phyloP scores from a whole-genome alignment of 345 rosid genomes.

The Linum trigynum region DNA sequence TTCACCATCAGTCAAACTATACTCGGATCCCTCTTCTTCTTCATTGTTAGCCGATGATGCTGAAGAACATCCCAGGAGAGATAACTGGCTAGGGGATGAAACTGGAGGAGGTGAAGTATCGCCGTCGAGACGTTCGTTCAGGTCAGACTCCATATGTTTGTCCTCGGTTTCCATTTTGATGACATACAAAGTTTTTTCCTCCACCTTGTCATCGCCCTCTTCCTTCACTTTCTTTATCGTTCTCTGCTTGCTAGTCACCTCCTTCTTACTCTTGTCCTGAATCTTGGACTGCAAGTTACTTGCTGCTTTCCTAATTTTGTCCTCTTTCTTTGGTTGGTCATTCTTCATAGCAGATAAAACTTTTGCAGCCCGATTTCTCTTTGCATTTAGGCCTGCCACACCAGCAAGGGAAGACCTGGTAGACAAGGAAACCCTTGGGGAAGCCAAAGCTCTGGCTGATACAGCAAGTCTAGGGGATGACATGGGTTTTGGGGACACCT shows the following conservation, averaged over 20 bases:
- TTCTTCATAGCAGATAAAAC: constrained; percentile 27
- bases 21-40: constrained; percentile 31
- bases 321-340: constrained; percentile 2
- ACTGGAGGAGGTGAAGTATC: constrained; percentile 24
- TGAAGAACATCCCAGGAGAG: constrained; percentile 19
- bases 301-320: constrained; percentile 5
- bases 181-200: constrained; percentile 64
- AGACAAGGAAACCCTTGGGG: constrained; percentile 25
- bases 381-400: constrained; percentile 28
- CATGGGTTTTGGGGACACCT: constrained; percentile 8
- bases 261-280: constrained; percentile 21
- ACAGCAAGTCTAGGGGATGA: constrained; percentile 13
- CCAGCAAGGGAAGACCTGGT: constrained; percentile 19
- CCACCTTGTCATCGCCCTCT: constrained; percentile 19
- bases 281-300: constrained; percentile 16
- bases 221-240: constrained; percentile 14
- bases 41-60: constrained; percentile 20
- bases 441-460: constrained; percentile 11
- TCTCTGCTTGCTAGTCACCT: constrained; percentile 20
- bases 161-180: constrained; percentile 44
- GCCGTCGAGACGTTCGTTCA: constrained; percentile 30
- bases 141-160: constrained; percentile 33
- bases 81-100: constrained; percentile 13
- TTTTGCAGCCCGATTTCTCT: constrained; percentile 27
- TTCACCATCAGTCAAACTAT: constrained; percentile 26